A percentile compares a stretch with the other conserved stretches of the same genome.
Evolutionary conservation across 2,329 filamentous ascomycete genomes (phyloP).

Genomic region (Calonectria honghensis): DNA sequence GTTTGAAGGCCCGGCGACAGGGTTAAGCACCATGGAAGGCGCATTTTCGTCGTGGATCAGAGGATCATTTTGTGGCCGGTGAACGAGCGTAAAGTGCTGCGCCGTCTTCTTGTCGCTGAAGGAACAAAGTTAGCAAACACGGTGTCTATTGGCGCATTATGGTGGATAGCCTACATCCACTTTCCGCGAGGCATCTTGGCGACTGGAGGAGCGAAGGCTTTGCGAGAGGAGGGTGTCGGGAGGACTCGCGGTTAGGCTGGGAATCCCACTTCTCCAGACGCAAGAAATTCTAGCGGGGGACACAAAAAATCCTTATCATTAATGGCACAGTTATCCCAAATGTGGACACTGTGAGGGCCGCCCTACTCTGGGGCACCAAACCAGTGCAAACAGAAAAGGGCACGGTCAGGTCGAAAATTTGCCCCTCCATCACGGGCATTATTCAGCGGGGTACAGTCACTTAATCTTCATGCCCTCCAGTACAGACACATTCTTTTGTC

Average conservation of each 20-base stretch:
- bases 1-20: slow-evolving; percentile 62
- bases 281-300: slow-evolving; percentile 58
- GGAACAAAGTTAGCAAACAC: slow-evolving; percentile 37
- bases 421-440: slow-evolving; percentile 69
- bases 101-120: slow-evolving; percentile 88
- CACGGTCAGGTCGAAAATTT: slow-evolving; percentile 63
- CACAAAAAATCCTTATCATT: slow-evolving; percentile 57
- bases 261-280: slow-evolving; percentile 52
- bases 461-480: slow-evolving; percentile 46
- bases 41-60: slow-evolving; percentile 94
- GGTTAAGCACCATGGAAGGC: slow-evolving; percentile 93
- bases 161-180: slow-evolving; percentile 73
- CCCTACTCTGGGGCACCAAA: neutral
- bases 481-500: slow-evolving; percentile 46
- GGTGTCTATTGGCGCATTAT: neutral
- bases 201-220: slow-evolving; percentile 46
- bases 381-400: slow-evolving; percentile 55
- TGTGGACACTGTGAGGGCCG: slow-evolving; percentile 56
- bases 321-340: slow-evolving; percentile 52
- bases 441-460: slow-evolving; percentile 59
- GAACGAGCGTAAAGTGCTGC: slow-evolving; percentile 94
- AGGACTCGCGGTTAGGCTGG: slow-evolving; percentile 52
- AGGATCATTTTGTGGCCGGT: slow-evolving; percentile 97
- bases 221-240: slow-evolving; percentile 36
- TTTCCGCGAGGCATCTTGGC: slow-evolving; percentile 83